Evolutionary conservation across 2,329 filamentous ascomycete genomes (phyloP).

Genomic region (Plenodomus lindquistii): DNA sequence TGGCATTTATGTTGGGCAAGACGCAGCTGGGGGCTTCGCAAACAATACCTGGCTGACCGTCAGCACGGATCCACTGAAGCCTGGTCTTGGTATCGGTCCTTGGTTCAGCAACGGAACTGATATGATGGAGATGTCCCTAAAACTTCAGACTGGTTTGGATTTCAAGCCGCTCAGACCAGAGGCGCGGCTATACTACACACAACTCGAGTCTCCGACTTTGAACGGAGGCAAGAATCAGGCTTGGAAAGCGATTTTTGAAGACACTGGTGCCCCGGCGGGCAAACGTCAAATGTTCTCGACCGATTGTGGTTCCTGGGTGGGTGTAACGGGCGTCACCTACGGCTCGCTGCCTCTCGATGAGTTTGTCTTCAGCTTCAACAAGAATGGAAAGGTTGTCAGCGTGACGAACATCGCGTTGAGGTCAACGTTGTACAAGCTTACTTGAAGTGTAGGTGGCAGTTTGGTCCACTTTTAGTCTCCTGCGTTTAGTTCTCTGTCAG

Average conservation of each 20-base stretch:
- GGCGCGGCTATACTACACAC: conserved; percentile 25
- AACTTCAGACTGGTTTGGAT: conserved; percentile 13
- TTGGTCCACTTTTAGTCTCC: no score
- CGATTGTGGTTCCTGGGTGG: conserved; percentile 28
- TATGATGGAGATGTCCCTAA: conserved; percentile 23
- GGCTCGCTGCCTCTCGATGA: conserved; percentile 26
- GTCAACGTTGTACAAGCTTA: conserved; percentile 18
- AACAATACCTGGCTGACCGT: conserved; percentile 34
- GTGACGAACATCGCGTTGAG: conserved; percentile 27
- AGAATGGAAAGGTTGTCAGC: conserved; percentile 22
- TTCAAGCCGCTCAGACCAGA: conserved; percentile 9
- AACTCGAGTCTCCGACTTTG: conserved; percentile 15
- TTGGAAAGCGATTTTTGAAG: conserved; percentile 30
- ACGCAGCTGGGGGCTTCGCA: background rate
- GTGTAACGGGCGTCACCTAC: conserved; percentile 26
- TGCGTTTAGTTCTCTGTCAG: background rate
- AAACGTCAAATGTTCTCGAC: conserved; percentile 24
- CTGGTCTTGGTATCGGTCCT: conserved; percentile 33
- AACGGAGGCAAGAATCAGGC: conserved; percentile 16
- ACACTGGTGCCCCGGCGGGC: conserved; percentile 15
- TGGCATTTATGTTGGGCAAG: conserved; percentile 27
- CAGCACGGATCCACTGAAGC: conserved; percentile 22
- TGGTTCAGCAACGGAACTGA: conserved; percentile 42
- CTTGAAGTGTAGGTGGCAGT: background rate
- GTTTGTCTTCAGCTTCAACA: conserved; percentile 27